Evolutionary conservation across 2,329 filamentous ascomycete genomes (phyloP).

Genomic region (Shiraia sp.): DNA sequence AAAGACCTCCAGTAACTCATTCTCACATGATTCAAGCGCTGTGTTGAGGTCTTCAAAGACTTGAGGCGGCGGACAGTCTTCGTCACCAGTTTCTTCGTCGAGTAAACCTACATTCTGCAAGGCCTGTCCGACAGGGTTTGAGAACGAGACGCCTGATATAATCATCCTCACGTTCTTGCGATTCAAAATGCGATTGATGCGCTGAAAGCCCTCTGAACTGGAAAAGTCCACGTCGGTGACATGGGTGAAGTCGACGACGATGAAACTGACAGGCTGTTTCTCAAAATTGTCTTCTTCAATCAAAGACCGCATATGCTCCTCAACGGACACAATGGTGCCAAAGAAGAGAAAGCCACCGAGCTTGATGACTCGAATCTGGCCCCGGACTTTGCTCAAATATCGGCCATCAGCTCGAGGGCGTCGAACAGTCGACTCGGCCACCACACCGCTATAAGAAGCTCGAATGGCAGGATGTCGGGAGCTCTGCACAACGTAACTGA

Average conservation of each 20-base stretch:
- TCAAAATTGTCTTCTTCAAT: slow-evolving; percentile 82
- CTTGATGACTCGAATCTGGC: slow-evolving; percentile 89
- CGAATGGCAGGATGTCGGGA: slow-evolving; percentile 87
- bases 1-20: slow-evolving; percentile 77
- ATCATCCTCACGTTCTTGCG: slow-evolving; percentile 79
- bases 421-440: slow-evolving; percentile 89
- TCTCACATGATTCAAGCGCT: slow-evolving; percentile 91
- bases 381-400: slow-evolving; percentile 82
- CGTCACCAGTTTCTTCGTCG: slow-evolving; percentile 71
- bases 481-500: slow-evolving; percentile 88
- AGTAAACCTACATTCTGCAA: slow-evolving; percentile 84
- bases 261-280: slow-evolving; percentile 79
- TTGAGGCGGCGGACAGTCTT: slow-evolving; percentile 51
- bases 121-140: slow-evolving; percentile 74
- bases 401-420: slow-evolving; percentile 87
- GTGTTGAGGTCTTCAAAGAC: slow-evolving; percentile 91
- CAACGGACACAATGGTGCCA: slow-evolving; percentile 93
- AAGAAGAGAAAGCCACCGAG: slow-evolving; percentile 97
- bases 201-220: slow-evolving; percentile 90
- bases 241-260: slow-evolving; percentile 85
- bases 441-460: slow-evolving; percentile 85
- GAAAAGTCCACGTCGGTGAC: slow-evolving; percentile 96
- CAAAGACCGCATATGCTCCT: slow-evolving; percentile 80
- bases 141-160: slow-evolving; percentile 78
- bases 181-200: slow-evolving; percentile 81